phyloP scores from a whole-genome alignment of 2,329 filamentous ascomycete species.

The Scedosporium boydii region DNA sequence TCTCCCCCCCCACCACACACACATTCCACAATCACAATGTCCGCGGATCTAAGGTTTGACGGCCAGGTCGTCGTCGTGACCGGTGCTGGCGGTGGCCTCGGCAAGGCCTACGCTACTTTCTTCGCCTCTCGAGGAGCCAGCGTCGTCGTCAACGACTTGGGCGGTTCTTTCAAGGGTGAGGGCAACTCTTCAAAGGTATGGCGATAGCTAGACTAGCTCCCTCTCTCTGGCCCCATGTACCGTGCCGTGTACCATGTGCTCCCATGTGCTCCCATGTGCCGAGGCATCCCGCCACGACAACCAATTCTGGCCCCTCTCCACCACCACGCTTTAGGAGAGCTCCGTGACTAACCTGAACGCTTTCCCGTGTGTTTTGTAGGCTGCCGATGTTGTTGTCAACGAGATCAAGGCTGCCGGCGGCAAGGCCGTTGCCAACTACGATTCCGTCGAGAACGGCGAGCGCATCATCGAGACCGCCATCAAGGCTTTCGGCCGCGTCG shows the following conservation, averaged over 20 bases:
- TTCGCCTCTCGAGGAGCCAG: conserved; percentile 87
- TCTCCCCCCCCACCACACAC: not conserved
- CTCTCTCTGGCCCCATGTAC: conserved; percentile 12
- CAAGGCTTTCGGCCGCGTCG: conserved; percentile 73
- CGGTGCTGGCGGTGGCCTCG: conserved; percentile 69
- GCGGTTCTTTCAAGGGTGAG: conserved; percentile 87
- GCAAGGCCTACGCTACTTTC: conserved; percentile 78
- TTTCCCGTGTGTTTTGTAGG: conserved; percentile 32
- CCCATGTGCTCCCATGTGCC: not conserved
- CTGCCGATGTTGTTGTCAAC: conserved; percentile 72
- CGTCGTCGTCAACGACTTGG: conserved; percentile 94
- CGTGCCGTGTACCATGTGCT: too few relatives aligned
- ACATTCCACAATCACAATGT: conserved; percentile 37
- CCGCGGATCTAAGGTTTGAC: conserved; percentile 66
- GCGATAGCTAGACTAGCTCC: not conserved
- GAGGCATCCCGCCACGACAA: not conserved
- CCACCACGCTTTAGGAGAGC: not conserved
- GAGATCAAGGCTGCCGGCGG: conserved; percentile 82
- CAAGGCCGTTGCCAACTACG: conserved; percentile 96
- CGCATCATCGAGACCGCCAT: conserved; percentile 88
- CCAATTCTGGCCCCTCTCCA: not conserved
- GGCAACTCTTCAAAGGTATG: conserved; percentile 74
- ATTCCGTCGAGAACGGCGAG: conserved; percentile 87
- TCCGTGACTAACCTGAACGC: not conserved
- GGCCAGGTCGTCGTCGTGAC: conserved; percentile 78